Evolutionary conservation across 139 green algal species (phyloP).

Genomic region (Picochlorum sp.): DNA sequence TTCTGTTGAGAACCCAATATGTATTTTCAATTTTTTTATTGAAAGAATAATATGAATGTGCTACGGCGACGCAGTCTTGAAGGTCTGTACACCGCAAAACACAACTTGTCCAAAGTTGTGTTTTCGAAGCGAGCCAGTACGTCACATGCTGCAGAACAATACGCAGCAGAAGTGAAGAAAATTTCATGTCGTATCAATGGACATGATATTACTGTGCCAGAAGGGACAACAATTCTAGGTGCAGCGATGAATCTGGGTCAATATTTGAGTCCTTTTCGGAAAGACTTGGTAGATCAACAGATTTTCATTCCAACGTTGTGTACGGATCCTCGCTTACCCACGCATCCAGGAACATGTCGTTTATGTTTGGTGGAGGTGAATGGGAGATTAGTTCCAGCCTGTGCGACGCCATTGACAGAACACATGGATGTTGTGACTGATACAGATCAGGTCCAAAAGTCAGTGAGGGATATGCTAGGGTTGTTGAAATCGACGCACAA

Average conservation of each 20-base stretch:
- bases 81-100: too few relatives aligned
- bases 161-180: too few relatives aligned
- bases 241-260: slow-evolving; percentile 10
- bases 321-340: slow-evolving; percentile 22
- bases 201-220: not conserved
- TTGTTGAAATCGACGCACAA: slow-evolving; percentile 37
- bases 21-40: too few relatives aligned
- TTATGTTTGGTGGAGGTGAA: slow-evolving; percentile 37
- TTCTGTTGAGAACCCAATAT: too few relatives aligned
- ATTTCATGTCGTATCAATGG: not conserved
- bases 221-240: slow-evolving; percentile 12
- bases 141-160: too few relatives aligned
- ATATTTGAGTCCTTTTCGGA: not conserved
- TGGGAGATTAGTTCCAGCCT: slow-evolving; percentile 27
- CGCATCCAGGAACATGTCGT: slow-evolving; percentile 27
- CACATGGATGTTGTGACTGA: slow-evolving; percentile 32
- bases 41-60: too few relatives aligned
- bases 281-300: not conserved
- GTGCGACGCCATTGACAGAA: slow-evolving; percentile 28
- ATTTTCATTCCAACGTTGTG: slow-evolving; percentile 21
- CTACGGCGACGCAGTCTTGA: too few relatives aligned
- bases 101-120: too few relatives aligned
- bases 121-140: too few relatives aligned
- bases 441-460: slow-evolving; percentile 12
- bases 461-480: slow-evolving; percentile 21